Evolutionary conservation across 1,284 basidiomycete species (phyloP), one percentile per base, ranked within the genome.

Genomic region (Sutorius eximius): DNA sequence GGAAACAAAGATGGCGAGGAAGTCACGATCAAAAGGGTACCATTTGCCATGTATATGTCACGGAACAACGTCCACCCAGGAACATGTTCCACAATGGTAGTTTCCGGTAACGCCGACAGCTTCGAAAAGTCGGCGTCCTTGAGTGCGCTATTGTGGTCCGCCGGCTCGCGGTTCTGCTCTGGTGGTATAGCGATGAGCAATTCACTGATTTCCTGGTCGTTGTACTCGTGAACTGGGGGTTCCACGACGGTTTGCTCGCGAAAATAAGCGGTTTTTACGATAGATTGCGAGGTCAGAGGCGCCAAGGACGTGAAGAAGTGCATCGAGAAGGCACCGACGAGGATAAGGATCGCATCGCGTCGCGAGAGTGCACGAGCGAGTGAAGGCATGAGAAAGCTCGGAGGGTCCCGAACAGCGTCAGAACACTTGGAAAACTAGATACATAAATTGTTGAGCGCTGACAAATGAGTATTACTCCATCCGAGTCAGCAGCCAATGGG

Each of bases 31-130:
- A 80, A 84, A 30, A 93, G 73, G 0, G 86, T 89, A 12, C 87
- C 89, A 61, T 90, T 86, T 46, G 81, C 83, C 80, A 92, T 85
- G 75, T 92, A 92, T 13, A 93, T 68, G 63, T 91, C 82, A 44
- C 81, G 79, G 68, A 91, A 90, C 33, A 93, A 71, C 0, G 91
- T 92, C 89, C 90, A 93, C 41, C 91, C 91, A 41, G 84, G 83
- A 15, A 82, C 83, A 54, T 87, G 86, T n/a, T 80, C 75, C 11
- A 83, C 65, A 22, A 87, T 63, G 13, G 75, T 72, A 0, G 86
- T 87, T 51, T 76, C 72, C 0, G 81, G 80, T 7, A 85, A 62
- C 10, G 54, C 62, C 37, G 64, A 18, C 32, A 56, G 16, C 7
- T 20, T 53, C 13, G 55, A 61, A 51, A 64, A 30, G 37, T 51